Percentiles rank a stretch among this genome's conserved stretches.
Conservation (phyloP, 176 grass and related monocot genomes). For the Puccinellia tenuiflora region DNA sequence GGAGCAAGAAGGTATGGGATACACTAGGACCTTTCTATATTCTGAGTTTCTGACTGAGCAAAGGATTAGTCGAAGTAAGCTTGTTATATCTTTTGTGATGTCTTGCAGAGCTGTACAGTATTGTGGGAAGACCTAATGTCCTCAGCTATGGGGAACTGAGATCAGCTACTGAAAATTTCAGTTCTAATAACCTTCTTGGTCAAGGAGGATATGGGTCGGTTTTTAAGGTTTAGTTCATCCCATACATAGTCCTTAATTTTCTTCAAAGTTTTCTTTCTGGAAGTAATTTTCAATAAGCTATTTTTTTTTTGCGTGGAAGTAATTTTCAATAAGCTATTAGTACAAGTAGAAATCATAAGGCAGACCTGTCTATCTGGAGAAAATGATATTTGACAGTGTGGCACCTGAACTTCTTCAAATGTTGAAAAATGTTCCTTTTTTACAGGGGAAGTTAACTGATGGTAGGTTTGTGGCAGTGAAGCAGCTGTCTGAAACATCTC, state of each 20-base stretch:
- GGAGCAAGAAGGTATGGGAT: constrained; percentile 37
- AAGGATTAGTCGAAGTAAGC: neutral
- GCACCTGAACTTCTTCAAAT: neutral
- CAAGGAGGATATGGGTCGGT: constrained; percentile 85
- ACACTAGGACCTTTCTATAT: neutral
- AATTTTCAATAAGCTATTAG: no score
- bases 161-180: constrained; percentile 66
- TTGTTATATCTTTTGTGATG: constrained; percentile 11
- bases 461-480: constrained; percentile 75
- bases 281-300: no score
- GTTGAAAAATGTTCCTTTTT: neutral
- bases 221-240: constrained; percentile 51
- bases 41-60: neutral
- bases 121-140: constrained; percentile 56
- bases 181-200: constrained; percentile 65
- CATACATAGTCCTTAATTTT: neutral
- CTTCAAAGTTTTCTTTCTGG: neutral
- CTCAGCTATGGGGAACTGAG: constrained; percentile 68
- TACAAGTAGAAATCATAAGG: no score
- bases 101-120: constrained; percentile 52
- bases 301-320: no score
- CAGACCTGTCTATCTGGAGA: no score
- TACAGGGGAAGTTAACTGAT: constrained; percentile 69
- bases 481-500: constrained; percentile 64
- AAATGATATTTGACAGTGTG: neutral